Conservation (phyloP, 2,329 filamentous ascomycete genomes). For the Diplodia corticola region DNA sequence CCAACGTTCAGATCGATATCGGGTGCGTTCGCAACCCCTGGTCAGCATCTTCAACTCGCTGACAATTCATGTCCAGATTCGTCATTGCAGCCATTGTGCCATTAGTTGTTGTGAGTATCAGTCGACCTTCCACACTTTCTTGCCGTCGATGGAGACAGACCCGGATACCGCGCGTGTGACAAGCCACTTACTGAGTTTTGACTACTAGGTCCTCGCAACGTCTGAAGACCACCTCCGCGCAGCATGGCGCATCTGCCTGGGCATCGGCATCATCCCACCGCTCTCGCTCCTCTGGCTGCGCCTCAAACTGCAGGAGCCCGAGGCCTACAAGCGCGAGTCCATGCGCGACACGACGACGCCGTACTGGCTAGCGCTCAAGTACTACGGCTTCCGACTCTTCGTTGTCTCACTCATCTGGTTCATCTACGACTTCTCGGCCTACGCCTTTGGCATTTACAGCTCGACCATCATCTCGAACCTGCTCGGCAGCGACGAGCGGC, state of each 20-base stretch:
- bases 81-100: conserved; percentile 79
- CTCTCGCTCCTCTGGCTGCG: conserved; percentile 59
- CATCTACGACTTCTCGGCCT: conserved; percentile 69
- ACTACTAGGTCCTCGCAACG: conserved; percentile 49
- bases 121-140: not conserved
- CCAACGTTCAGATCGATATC: conserved; percentile 82
- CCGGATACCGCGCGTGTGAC: not conserved
- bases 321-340: conserved; percentile 53
- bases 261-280: conserved; percentile 50
- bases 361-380: conserved; percentile 49
- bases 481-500: conserved; percentile 57
- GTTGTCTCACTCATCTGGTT: conserved; percentile 60
- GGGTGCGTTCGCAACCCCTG: conserved; percentile 44
- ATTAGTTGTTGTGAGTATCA: conserved; percentile 56
- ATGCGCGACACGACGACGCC: conserved; percentile 49
- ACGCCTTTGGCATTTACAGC: conserved; percentile 84
- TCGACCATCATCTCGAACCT: conserved; percentile 70
- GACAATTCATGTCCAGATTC: conserved; percentile 48
- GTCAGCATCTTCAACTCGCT: not conserved
- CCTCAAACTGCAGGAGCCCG: conserved; percentile 54
- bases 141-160: too few relatives aligned
- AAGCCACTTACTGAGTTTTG: not conserved
- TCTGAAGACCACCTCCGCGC: conserved; percentile 65
- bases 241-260: conserved; percentile 81
- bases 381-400: conserved; percentile 57